These are phyloP conservation scores for Candida verbasci DNA, from an alignment of 805 yeast species.

Conservation along the genomic window DNA sequence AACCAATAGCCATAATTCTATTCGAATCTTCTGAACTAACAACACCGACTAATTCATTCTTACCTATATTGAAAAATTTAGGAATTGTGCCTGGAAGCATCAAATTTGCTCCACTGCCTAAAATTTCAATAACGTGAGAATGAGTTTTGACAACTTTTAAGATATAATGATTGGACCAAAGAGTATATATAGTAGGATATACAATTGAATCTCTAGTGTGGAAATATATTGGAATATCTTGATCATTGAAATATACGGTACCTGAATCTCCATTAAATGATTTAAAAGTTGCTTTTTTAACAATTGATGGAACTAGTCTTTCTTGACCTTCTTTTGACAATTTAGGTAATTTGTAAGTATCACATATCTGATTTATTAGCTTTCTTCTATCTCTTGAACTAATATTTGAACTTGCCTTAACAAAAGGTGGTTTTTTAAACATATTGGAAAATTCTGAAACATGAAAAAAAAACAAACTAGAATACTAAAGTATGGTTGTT, in stretches of 20 bases:
- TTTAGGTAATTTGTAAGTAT: constrained; percentile 34
- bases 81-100: constrained; percentile 71
- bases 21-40: constrained; percentile 57
- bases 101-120: constrained; percentile 76
- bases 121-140: constrained; percentile 61
- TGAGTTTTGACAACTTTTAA: constrained; percentile 71
- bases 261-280: constrained; percentile 54
- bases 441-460: constrained; percentile 28
- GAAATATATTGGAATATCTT: constrained; percentile 72
- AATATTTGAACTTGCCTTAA: constrained; percentile 73
- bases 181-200: constrained; percentile 68
- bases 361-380: constrained; percentile 41
- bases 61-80: constrained; percentile 46
- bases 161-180: constrained; percentile 65
- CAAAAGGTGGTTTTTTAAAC: constrained; percentile 54
- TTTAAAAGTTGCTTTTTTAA: constrained; percentile 62
- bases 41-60: constrained; percentile 67
- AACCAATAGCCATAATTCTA: constrained; percentile 70
- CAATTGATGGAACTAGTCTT: constrained; percentile 44
- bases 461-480: neutral
- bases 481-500: too few species aligned
- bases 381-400: constrained; percentile 77
- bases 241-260: constrained; percentile 57
- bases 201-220: constrained; percentile 49
- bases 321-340: constrained; percentile 39